phyloP scores from a whole-genome alignment of 768 basidiomycete genomes.

The Albatrellus ellisii region DNA sequence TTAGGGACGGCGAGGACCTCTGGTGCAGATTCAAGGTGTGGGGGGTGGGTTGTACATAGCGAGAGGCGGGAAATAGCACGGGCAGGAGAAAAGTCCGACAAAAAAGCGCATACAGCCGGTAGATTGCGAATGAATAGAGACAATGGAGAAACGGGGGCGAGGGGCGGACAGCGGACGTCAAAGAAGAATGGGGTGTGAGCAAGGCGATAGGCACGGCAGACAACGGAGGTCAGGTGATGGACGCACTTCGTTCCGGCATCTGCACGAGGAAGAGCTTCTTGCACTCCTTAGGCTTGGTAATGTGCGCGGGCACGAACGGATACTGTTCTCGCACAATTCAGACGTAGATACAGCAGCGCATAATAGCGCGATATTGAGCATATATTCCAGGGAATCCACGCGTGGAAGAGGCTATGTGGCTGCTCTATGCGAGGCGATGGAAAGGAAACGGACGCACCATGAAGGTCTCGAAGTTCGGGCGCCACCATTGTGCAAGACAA shows the following conservation, averaged over 20 bases:
- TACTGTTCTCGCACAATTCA: too few species aligned
- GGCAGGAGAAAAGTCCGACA: neutral
- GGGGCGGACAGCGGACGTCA: too few species aligned
- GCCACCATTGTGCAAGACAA: slow-evolving; percentile 96
- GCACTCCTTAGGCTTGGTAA: slow-evolving; percentile 96
- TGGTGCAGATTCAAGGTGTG: too few species aligned
- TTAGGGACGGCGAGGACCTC: slow-evolving; percentile 94
- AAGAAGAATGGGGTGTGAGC: too few species aligned
- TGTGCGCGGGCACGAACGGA: slow-evolving; percentile 89
- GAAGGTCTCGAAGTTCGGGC: slow-evolving; percentile 97
- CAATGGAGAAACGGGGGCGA: too few species aligned
- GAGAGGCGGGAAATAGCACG: neutral
- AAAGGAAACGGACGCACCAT: slow-evolving; percentile 82
- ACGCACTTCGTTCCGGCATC: slow-evolving; percentile 88
- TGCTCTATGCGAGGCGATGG: too few species aligned
- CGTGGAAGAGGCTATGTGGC: too few species aligned
- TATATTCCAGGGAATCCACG: too few species aligned
- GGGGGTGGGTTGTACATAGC: neutral
- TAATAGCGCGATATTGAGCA: too few species aligned
- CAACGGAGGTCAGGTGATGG: neutral
- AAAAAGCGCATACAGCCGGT: neutral
- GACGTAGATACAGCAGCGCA: too few species aligned
- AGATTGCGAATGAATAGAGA: too few species aligned
- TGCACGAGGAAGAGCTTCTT: slow-evolving; percentile 93
- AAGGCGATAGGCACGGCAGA: too few species aligned